phyloP scores from a whole-genome alignment of 345 rosid species.

The Punica granatum region DNA sequence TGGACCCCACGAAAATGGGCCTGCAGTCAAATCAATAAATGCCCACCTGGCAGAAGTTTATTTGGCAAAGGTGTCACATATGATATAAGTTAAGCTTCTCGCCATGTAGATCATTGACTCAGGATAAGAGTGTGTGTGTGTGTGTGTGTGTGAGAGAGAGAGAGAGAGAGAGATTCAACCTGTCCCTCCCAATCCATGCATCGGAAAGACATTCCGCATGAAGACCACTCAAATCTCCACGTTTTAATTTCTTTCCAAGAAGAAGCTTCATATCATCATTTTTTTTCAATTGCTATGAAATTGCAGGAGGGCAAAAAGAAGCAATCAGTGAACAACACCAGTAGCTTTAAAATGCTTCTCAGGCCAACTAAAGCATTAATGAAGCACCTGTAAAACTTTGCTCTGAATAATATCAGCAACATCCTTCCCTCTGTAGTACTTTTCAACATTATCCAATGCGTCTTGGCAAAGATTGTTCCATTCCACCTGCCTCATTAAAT shows the following conservation, averaged over 20 bases:
- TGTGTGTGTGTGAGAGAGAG: not conserved
- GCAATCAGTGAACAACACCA: not conserved
- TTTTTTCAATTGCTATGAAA: constrained; percentile 50
- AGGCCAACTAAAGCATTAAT: not conserved
- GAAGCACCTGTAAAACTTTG: constrained; percentile 66
- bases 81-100: not conserved
- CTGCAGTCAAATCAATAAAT: constrained; percentile 85
- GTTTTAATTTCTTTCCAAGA: constrained; percentile 53
- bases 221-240: constrained; percentile 63
- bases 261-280: constrained; percentile 57
- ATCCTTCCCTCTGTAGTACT: constrained; percentile 56
- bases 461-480: constrained; percentile 74
- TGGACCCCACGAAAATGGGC: constrained; percentile 99
- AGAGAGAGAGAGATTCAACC: constrained; percentile 41
- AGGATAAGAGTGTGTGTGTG: not conserved
- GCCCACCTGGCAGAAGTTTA: constrained; percentile 65
- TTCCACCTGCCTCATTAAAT: constrained; percentile 47
- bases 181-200: constrained; percentile 91
- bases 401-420: constrained; percentile 57
- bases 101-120: not conserved
- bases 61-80: not conserved
- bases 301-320: constrained; percentile 1
- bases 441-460: constrained; percentile 66
- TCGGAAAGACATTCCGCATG: constrained; percentile 87
- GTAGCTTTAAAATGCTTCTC: not conserved